These are phyloP conservation scores for Entomortierella parvispora DNA, from an alignment of 192 early-diverging fungal genomes.

Conservation along the genomic window DNA sequence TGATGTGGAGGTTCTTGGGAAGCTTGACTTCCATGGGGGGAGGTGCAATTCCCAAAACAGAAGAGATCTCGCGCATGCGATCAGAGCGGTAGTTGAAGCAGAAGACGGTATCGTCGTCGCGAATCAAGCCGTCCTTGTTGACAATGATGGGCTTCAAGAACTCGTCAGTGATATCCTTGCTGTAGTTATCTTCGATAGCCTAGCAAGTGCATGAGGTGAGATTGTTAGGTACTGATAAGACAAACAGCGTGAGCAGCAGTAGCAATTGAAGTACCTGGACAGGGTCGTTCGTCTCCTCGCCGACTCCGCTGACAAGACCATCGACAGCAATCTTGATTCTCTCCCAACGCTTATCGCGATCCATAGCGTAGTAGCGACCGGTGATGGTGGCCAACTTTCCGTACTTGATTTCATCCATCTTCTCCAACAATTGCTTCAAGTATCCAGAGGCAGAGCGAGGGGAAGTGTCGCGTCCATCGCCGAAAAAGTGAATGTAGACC, in stretches of 20 bases:
- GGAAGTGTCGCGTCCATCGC: conserved; percentile 96
- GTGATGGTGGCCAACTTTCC: conserved; percentile 92
- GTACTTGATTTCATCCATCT: conserved; percentile 73
- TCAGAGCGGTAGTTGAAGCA: conserved; percentile 99
- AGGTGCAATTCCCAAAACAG: conserved; percentile 87
- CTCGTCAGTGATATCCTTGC: conserved; percentile 95
- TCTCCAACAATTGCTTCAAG: conserved; percentile 75
- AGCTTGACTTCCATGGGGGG: conserved; percentile 84
- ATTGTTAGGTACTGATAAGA: not conserved
- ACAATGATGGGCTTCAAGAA: conserved; percentile 99
- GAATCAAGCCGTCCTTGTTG: conserved; percentile 79
- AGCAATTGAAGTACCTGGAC: conserved; percentile 54
- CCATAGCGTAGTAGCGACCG: conserved; percentile 99
- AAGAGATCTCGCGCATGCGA: conserved; percentile 94
- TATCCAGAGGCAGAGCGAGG: conserved; percentile 90
- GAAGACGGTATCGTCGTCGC: conserved; percentile 91
- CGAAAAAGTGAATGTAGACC: conserved; percentile 95
- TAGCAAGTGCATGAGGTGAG: conserved; percentile 5
- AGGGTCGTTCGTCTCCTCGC: conserved; percentile 76
- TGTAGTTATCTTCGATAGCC: conserved; percentile 89
- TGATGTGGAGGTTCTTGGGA: conserved; percentile 84
- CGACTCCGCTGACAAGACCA: conserved; percentile 78
- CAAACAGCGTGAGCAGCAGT: not conserved
- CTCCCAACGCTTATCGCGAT: conserved; percentile 99
- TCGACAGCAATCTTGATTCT: conserved; percentile 95